A percentile compares a stretch with the other conserved stretches of the same genome.
Evolutionary conservation across 371 early-diverging fungal species (phyloP).

Genomic region (Smittium culicis): DNA sequence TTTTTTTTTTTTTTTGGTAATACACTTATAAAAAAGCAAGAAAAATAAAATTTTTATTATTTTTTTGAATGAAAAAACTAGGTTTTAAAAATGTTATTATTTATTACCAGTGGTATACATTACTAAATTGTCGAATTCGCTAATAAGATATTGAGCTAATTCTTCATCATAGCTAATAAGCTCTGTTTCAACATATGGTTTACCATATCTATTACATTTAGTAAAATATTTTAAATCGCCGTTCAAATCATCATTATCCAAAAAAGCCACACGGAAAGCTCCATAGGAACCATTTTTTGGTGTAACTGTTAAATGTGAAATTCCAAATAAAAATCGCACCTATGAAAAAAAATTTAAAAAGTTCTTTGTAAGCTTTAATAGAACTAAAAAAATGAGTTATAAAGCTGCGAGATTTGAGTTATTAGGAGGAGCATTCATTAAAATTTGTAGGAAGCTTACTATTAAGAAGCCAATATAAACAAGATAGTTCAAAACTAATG

Average conservation of each 20-base stretch:
- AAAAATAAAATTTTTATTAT: too few species aligned
- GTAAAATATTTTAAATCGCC: conserved; percentile 34
- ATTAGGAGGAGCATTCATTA: too few species aligned
- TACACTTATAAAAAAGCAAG: too few species aligned
- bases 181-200: conserved; percentile 27
- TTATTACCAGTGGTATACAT: background rate
- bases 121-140: conserved; percentile 17
- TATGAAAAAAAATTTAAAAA: conserved; percentile 8
- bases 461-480: conserved; percentile 30
- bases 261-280: conserved; percentile 36
- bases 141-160: conserved; percentile 16
- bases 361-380: too few species aligned
- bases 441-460: too few species aligned
- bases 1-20: background rate
- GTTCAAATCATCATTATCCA: conserved; percentile 30
- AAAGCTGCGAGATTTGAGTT: too few species aligned
- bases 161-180: conserved; percentile 22
- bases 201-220: conserved; percentile 30
- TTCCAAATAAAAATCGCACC: conserved; percentile 33
- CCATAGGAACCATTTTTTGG: conserved; percentile 39
- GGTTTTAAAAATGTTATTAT: background rate
- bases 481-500: conserved; percentile 30
- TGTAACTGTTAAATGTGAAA: conserved; percentile 44
- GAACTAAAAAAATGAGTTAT: too few species aligned
- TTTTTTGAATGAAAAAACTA: background rate